A percentile compares a stretch with the other conserved stretches of the same genome.
phyloP scores from a whole-genome alignment of 176 grass and related monocot genomes.

The Juncus inflexus region DNA sequence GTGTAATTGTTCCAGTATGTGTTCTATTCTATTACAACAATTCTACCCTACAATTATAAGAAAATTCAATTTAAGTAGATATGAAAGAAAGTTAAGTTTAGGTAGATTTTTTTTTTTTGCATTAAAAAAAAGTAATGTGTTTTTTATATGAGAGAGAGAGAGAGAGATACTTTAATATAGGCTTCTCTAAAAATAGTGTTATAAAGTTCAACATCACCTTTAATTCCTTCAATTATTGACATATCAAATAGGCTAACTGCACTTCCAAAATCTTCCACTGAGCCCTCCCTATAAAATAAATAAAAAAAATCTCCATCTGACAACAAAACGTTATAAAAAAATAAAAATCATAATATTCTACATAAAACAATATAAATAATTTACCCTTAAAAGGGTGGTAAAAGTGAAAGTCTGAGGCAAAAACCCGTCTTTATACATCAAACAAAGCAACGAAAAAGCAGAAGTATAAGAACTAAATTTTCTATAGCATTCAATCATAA shows the following conservation, averaged over 20 bases:
- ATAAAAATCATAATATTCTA: conserved; percentile 1
- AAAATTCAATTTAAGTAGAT: no score
- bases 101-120: no score
- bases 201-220: conserved; percentile 48
- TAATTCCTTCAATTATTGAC: conserved; percentile 43
- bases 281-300: no score
- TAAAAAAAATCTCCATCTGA: no score
- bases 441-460: conserved; percentile 54
- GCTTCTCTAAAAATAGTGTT: conserved; percentile 62
- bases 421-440: conserved; percentile 78
- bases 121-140: not conserved
- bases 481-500: conserved; percentile 79
- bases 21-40: conserved; percentile 72
- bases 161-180: conserved; percentile 45
- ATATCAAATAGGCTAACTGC: conserved; percentile 51
- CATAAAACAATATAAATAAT: conserved; percentile 15
- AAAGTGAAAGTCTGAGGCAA: conserved; percentile 42
- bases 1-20: conserved; percentile 51
- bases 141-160: no score
- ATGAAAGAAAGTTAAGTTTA: no score
- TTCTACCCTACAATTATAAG: conserved; percentile 53
- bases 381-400: conserved; percentile 58
- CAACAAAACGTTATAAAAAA: conserved; percentile 58
- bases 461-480: conserved; percentile 47
- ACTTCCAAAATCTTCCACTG: conserved; percentile 59